phyloP scores from a whole-genome alignment of 192 early-diverging fungal genomes.

The Podila epicladia region DNA sequence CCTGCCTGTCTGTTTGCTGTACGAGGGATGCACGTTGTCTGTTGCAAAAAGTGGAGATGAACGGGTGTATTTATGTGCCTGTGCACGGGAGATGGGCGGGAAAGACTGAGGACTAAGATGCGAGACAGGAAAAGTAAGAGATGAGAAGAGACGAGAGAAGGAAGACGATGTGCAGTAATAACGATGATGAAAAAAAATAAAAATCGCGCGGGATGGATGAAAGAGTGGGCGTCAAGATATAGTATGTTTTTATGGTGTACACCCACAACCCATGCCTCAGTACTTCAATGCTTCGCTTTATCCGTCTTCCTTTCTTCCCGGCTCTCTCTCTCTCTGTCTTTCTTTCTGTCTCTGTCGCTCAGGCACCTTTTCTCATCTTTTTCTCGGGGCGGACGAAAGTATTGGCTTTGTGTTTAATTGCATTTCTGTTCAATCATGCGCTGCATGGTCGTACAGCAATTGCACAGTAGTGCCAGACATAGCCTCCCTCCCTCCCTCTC shows the following conservation, averaged over 20 bases:
- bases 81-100: not conserved
- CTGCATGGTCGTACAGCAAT: no score
- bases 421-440: no score
- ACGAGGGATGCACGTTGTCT: slow-evolving; percentile 7
- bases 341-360: no score
- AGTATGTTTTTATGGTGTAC: not conserved
- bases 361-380: no score
- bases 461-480: no score
- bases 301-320: not conserved
- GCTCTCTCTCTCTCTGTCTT: no score
- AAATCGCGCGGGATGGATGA: not conserved
- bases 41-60: slow-evolving; percentile 3
- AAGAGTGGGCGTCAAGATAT: not conserved
- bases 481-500: no score
- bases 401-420: no score
- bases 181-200: not conserved
- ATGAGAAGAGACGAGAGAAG: not conserved
- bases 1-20: not conserved
- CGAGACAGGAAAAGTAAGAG: not conserved
- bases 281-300: no score
- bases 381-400: no score
- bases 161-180: no score
- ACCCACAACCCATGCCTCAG: no score
- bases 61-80: not conserved
- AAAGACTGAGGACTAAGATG: not conserved